Evolutionary conservation across 2,329 filamentous ascomycete species (phyloP).

Genomic region (Sporothrix variecibatus): DNA sequence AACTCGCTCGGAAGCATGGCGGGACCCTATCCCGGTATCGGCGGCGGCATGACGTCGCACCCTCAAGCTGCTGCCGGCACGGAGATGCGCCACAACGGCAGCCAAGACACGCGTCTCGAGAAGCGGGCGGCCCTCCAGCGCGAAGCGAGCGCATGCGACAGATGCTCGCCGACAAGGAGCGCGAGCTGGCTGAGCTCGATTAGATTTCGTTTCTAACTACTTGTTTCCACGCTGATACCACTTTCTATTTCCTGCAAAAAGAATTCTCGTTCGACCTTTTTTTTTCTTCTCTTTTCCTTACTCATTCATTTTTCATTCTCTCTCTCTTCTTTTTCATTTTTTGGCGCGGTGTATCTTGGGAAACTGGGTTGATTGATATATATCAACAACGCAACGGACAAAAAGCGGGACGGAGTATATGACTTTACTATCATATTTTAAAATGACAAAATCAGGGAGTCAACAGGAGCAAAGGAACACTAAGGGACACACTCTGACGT

Average conservation of each 20-base stretch:
- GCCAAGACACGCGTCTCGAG: conserved; percentile 48
- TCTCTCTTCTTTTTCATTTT: not conserved
- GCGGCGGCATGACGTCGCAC: not conserved
- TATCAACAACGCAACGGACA: not conserved
- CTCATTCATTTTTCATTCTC: not conserved
- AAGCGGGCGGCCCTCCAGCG: conserved; percentile 66
- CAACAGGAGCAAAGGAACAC: not conserved
- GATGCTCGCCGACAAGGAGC: conserved; percentile 71
- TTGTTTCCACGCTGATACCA: not conserved
- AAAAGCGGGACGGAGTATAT: not conserved
- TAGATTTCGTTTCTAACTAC: not conserved
- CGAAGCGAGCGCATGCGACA: conserved; percentile 75
- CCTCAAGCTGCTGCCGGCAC: conserved; percentile 16
- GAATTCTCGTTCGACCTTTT: not conserved
- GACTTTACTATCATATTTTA: not conserved
- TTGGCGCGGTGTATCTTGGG: not conserved
- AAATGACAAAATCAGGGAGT: not conserved
- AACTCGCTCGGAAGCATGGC: conserved; percentile 31
- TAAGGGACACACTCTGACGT: not conserved
- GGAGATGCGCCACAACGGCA: conserved; percentile 33
- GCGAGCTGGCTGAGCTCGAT: conserved; percentile 60
- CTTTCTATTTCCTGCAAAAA: not conserved
- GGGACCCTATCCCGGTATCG: conserved; percentile 28
- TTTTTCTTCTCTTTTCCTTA: not conserved
- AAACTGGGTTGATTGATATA: not conserved